phyloP scores from a whole-genome alignment of 768 basidiomycete species.

The Leccinum truebloodii region DNA sequence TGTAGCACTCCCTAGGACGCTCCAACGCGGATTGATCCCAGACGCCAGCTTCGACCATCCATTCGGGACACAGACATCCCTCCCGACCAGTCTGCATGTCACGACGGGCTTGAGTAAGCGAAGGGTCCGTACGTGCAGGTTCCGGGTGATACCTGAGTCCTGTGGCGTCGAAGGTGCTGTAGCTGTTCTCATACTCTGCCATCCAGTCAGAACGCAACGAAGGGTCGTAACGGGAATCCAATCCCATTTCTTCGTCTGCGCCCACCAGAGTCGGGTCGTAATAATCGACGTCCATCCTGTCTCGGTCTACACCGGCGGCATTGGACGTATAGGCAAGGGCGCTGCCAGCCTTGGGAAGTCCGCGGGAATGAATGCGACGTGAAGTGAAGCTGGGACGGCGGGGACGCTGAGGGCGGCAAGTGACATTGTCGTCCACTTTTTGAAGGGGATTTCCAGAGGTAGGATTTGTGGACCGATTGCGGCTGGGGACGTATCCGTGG shows the following conservation, averaged over 20 bases:
- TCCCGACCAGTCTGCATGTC: background rate
- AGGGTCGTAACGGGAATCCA: slow-evolving; percentile 9
- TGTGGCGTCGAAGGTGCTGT: background rate
- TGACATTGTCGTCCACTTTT: background rate
- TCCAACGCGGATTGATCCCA: slow-evolving; percentile 11
- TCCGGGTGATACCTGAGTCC: background rate
- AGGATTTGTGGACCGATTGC: background rate
- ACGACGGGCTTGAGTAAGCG: background rate
- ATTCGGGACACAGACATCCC: slow-evolving; percentile 26
- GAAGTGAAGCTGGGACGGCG: background rate
- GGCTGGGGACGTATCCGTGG: slow-evolving; percentile 22
- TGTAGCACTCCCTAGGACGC: background rate
- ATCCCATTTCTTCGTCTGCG: slow-evolving; percentile 7
- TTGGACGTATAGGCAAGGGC: background rate
- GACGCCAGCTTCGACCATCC: slow-evolving; percentile 20
- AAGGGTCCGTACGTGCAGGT: background rate
- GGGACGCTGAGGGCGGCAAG: background rate
- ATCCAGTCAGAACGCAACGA: slow-evolving; percentile 15
- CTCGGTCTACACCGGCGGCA: background rate
- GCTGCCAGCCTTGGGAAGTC: background rate
- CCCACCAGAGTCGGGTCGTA: background rate
- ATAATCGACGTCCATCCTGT: background rate
- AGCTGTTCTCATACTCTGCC: slow-evolving; percentile 13
- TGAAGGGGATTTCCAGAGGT: background rate
- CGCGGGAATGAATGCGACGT: slow-evolving; percentile 1